Evolutionary conservation across 495 filamentous ascomycete species (phyloP).

Genomic region (Evansstolkia leycettana): DNA sequence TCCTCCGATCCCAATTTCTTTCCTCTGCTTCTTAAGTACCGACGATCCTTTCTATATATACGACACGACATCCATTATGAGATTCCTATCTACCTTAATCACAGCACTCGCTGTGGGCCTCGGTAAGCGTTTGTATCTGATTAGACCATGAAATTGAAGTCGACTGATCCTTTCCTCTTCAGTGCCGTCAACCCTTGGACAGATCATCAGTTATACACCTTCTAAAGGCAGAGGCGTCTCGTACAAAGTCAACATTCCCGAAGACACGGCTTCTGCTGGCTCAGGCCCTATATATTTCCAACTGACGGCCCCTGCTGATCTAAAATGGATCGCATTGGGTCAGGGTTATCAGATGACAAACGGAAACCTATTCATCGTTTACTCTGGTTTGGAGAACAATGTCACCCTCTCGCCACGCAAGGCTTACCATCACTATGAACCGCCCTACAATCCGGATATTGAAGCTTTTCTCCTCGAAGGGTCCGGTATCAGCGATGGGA

Average conservation of each 20-base stretch:
- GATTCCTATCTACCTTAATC: not conserved
- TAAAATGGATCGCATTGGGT: conserved; percentile 49
- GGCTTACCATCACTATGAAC: conserved; percentile 34
- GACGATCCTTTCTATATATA: no score
- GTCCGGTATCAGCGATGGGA: conserved; percentile 36
- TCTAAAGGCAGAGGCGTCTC: conserved; percentile 9
- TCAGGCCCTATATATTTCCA: conserved; percentile 42
- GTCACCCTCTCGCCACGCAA: conserved; percentile 47
- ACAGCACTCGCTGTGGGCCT: not conserved
- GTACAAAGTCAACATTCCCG: conserved; percentile 14
- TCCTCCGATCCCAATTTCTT: no score
- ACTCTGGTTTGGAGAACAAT: conserved; percentile 41
- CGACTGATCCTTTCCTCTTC: not conserved
- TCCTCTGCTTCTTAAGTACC: no score
- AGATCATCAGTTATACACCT: conserved; percentile 9
- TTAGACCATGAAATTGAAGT: not conserved
- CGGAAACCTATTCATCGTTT: conserved; percentile 53
- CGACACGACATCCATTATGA: not conserved
- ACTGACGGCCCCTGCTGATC: conserved; percentile 39
- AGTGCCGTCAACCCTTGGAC: conserved; percentile 4
- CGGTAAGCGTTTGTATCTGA: not conserved
- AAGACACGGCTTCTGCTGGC: conserved; percentile 5
- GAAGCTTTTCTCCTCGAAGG: conserved; percentile 41
- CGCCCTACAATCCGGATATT: conserved; percentile 32
- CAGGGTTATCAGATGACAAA: conserved; percentile 44